Conservation (phyloP, 176 grass and related monocot species). For the Rhynchospora breviuscula region DNA sequence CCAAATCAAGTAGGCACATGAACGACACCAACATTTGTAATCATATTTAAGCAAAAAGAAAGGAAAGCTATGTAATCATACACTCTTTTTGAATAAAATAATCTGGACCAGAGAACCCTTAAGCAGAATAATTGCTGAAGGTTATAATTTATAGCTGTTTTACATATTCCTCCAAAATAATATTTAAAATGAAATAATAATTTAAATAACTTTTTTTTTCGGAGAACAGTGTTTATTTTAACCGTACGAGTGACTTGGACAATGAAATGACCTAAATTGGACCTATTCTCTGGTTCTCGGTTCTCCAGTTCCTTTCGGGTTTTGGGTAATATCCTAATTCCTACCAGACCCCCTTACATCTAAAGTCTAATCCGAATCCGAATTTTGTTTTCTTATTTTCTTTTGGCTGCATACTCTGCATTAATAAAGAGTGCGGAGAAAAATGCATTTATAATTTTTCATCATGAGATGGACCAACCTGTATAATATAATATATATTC, state of each 20-base stretch:
- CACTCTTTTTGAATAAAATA: no score
- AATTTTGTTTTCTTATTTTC: neutral
- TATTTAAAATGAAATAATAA: neutral
- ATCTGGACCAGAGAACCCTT: no score
- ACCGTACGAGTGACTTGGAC: neutral
- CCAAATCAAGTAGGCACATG: no score
- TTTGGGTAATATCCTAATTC: neutral
- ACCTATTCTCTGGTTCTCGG: neutral
- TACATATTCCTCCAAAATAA: neutral
- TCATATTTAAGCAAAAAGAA: no score
- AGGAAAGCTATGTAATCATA: no score
- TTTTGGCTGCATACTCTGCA: neutral
- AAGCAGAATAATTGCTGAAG: no score
- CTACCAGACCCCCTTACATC: neutral
- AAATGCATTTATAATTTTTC: neutral
- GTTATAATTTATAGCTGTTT: no score
- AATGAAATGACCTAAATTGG: neutral
- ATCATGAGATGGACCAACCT: conserved; percentile 11
- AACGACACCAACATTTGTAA: no score
- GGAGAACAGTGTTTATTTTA: neutral
- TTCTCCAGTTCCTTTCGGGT: neutral
- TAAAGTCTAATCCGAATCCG: neutral
- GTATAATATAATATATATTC: neutral
- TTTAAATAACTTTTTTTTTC: neutral
- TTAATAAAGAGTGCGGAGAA: conserved; percentile 7